Evolutionary conservation across 805 yeast genomes (phyloP).

Genomic region (Wickerhamomyces rabaulensis): DNA sequence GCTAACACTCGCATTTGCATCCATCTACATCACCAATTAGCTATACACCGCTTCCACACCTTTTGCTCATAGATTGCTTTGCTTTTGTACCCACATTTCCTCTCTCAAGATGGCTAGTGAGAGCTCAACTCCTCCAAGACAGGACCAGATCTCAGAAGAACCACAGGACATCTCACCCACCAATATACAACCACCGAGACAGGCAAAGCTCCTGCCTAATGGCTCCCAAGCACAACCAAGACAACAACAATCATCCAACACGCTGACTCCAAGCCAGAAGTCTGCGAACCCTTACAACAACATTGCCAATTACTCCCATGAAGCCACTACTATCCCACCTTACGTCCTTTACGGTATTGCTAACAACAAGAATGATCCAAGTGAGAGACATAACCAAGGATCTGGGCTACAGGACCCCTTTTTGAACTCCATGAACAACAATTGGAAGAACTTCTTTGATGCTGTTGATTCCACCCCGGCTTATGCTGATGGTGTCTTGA

Average conservation of each 20-base stretch:
- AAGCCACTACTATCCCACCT: slow-evolving; percentile 50
- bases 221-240: background rate
- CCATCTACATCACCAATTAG: too few relatives aligned
- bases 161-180: background rate
- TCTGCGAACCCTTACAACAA: slow-evolving; percentile 13
- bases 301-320: slow-evolving; percentile 30
- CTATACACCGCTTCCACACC: too few relatives aligned
- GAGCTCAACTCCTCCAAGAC: too few relatives aligned
- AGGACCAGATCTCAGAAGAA: background rate
- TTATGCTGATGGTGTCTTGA: slow-evolving; percentile 20
- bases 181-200: background rate
- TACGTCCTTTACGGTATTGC: slow-evolving; percentile 55
- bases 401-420: slow-evolving; percentile 26
- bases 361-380: slow-evolving; percentile 21
- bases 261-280: background rate
- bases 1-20: too few relatives aligned
- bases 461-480: slow-evolving; percentile 42
- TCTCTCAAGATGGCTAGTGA: too few relatives aligned
- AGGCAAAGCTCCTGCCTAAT: background rate
- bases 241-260: background rate
- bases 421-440: slow-evolving; percentile 33
- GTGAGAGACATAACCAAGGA: slow-evolving; percentile 2
- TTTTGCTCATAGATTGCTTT: too few relatives aligned
- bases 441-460: slow-evolving; percentile 47
- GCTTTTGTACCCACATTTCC: too few relatives aligned